Evolutionary conservation across 768 basidiomycete genomes (phyloP), one percentile per base, ranked within the genome.

Genomic region (Mycena venus): DNA sequence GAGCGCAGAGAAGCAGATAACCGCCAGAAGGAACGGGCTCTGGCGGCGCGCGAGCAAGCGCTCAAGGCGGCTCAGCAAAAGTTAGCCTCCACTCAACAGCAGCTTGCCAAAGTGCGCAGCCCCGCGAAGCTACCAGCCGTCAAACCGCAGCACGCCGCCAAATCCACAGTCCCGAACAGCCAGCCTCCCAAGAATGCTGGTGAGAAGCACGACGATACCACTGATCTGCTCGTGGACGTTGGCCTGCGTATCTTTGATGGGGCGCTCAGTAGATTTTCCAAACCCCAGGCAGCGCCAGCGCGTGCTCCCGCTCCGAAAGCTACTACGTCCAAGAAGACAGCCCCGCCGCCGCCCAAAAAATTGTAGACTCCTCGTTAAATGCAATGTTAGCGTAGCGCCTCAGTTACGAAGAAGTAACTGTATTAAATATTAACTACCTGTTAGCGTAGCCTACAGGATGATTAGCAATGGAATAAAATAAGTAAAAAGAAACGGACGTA

Each of bases 31-130:
- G 62, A 47, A 34, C 47, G 34, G 6, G 49, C 34, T 2, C 19
- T 53, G 6, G 64, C 49, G n/a, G 64, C 23, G 49, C 64, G 64
- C 49, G 64, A 53, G 49, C 23, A 55, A 25, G 51, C 64, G 32
- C 49, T 66, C 25, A 3, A 53, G 5, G 51, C 49, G 12, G n/a
- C 49, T 14, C 49, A 66, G 7, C 49, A n/a, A 14, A 51, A 66
- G 64, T 9, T 66, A 19, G 47, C 64, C 21, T 19, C 64, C 49
- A 29, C 64, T 29, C 64, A 53, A 27, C 49, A 53, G 51, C 49
- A 51, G 31, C 6, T 25, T 34, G 32, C 64, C 32, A 53, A 66
- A 9, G 42, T 17, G 34, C 25, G 29, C 42, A 47, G n/a, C 27
- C 8, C 23, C 19, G 49, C 25, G 6, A 63, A 63, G 62, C 44